Percentiles rank a stretch among this genome's conserved stretches.
phyloP scores from a whole-genome alignment of 1,284 basidiomycete genomes.

The Ceratobasidium sp. region DNA sequence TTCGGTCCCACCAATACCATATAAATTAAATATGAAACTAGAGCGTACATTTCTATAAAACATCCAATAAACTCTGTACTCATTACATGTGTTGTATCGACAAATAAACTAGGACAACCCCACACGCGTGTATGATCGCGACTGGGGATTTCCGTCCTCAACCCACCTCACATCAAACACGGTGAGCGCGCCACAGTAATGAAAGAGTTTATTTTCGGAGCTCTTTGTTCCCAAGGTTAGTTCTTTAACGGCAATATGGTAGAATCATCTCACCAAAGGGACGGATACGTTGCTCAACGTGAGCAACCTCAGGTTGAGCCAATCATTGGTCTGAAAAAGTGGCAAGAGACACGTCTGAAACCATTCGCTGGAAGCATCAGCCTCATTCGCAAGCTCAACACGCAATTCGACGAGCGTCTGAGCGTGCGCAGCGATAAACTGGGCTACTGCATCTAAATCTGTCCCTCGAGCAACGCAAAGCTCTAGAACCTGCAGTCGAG shows the following conservation, averaged over 20 bases:
- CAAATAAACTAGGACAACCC: not conserved
- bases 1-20: no score
- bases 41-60: no score
- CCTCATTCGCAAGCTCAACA: not conserved
- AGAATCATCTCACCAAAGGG: not conserved
- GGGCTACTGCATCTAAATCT: not conserved
- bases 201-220: not conserved
- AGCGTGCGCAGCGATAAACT: not conserved
- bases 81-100: no score
- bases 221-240: not conserved
- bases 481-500: not conserved
- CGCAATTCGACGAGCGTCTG: not conserved
- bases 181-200: not conserved
- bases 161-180: not conserved
- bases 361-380: not conserved
- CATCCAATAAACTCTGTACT: no score
- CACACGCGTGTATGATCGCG: not conserved
- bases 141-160: not conserved
- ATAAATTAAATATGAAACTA: no score
- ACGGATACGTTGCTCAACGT: not conserved
- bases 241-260: not conserved
- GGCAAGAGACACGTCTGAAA: not conserved
- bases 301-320: not conserved
- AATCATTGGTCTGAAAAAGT: not conserved
- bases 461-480: not conserved